phyloP scores from a whole-genome alignment of 164 flowering plant genomes.

The Hamamelis virginiana region DNA sequence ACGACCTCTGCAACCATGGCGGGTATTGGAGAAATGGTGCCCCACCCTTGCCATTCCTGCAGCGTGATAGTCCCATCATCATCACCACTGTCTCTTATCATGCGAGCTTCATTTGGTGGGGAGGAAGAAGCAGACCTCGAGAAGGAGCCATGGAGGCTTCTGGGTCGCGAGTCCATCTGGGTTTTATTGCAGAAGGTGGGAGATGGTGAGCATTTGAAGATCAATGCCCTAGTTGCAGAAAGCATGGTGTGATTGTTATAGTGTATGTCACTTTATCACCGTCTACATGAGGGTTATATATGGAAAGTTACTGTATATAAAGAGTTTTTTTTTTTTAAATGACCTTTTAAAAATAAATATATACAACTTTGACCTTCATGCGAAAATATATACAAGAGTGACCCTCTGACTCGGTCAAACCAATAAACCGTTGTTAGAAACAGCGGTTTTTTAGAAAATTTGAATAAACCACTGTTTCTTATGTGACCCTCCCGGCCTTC shows the following conservation, averaged over 20 bases:
- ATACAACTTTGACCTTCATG: too few species aligned
- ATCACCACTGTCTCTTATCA: constrained; percentile 9
- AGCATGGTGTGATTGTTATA: constrained; percentile 18
- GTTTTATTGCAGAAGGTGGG: constrained; percentile 17
- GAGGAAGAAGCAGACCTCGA: constrained; percentile 25
- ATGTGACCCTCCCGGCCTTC: too few species aligned
- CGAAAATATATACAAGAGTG: too few species aligned
- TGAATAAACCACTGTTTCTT: too few species aligned
- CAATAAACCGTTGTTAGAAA: too few species aligned
- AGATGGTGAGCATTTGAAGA: constrained; percentile 19
- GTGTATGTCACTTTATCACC: background rate
- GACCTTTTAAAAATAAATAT: too few species aligned
- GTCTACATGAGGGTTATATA: background rate
- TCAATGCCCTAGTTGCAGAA: constrained; percentile 20
- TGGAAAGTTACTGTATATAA: background rate
- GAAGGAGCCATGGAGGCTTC: constrained; percentile 14
- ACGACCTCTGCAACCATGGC: constrained; percentile 52
- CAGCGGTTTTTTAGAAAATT: too few species aligned
- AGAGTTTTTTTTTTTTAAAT: too few species aligned
- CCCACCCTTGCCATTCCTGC: constrained; percentile 91
- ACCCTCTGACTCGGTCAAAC: too few species aligned
- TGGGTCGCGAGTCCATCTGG: constrained; percentile 21
- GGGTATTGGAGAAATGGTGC: constrained; percentile 66
- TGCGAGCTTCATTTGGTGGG: constrained; percentile 17
- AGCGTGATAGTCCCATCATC: constrained; percentile 3